Evolutionary conservation across 139 green algal genomes (phyloP).

Genomic region (Auxenochlorella pyrenoidosa): DNA sequence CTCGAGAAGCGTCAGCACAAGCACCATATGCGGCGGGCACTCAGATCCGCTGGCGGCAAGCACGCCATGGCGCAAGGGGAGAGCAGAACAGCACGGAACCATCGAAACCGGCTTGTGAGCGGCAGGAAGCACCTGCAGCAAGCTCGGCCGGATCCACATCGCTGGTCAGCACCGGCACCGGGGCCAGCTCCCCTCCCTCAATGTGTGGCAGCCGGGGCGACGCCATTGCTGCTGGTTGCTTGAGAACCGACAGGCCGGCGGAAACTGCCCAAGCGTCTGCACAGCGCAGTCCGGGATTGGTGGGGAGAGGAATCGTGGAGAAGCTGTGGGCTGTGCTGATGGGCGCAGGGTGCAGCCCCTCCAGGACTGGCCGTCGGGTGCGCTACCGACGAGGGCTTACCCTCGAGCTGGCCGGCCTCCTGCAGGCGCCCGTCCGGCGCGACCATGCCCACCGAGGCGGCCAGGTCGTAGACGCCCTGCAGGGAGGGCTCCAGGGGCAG

Average conservation of each 20-base stretch:
- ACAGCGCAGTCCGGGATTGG: background rate
- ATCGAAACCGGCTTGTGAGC: too few relatives aligned
- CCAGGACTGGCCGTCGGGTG: background rate
- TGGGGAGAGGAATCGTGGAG: background rate
- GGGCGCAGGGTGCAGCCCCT: too few relatives aligned
- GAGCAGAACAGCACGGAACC: background rate
- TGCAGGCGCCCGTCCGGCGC: constrained; percentile 20
- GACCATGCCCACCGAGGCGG: constrained; percentile 41
- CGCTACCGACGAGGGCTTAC: background rate
- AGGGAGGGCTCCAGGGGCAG: background rate
- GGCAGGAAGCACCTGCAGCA: background rate
- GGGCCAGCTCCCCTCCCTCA: too few relatives aligned
- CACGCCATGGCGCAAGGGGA: too few relatives aligned
- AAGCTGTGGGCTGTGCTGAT: background rate
- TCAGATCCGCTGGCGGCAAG: too few relatives aligned
- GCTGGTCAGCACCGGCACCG: background rate
- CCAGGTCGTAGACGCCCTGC: constrained; percentile 58
- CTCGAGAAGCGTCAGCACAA: too few relatives aligned
- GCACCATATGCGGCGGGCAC: too few relatives aligned
- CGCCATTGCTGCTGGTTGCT: background rate
- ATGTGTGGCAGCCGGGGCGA: background rate
- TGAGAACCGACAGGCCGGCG: background rate
- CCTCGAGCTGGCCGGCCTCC: background rate
- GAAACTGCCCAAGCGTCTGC: background rate
- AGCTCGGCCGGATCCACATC: background rate